A percentile compares a stretch with the other conserved stretches of the same genome.
These are phyloP conservation scores for Kluyveromyces sp. DNA, from an alignment of 1,139 yeast species.

Conservation along the genomic window DNA sequence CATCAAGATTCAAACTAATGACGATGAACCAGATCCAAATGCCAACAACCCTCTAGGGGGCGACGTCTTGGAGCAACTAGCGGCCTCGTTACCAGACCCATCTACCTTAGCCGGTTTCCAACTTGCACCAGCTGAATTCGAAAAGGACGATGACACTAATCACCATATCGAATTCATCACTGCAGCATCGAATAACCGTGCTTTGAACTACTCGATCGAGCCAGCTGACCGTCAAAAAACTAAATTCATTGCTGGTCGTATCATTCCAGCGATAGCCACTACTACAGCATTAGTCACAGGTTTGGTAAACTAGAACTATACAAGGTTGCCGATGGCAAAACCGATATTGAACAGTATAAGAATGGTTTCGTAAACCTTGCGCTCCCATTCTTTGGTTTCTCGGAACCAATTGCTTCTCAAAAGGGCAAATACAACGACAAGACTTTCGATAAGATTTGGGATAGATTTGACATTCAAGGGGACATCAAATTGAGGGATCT, in stretches of 20 bases:
- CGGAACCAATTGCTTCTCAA: slow-evolving; percentile 87
- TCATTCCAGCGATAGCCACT: slow-evolving; percentile 97
- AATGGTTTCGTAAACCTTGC: slow-evolving; percentile 94
- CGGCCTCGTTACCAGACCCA: slow-evolving; percentile 80
- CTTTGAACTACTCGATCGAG: slow-evolving; percentile 81
- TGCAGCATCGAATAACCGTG: slow-evolving; percentile 96
- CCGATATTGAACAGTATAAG: slow-evolving; percentile 78
- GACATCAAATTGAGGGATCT: slow-evolving; percentile 71
- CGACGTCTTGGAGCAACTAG: slow-evolving; percentile 51
- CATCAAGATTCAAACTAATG: slow-evolving; percentile 78
- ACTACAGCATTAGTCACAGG: slow-evolving; percentile 97
- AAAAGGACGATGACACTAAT: slow-evolving; percentile 94
- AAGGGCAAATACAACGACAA: slow-evolving; percentile 76
- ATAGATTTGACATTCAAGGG: slow-evolving; percentile 75
- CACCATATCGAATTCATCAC: slow-evolving; percentile 94
- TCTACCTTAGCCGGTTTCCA: slow-evolving; percentile 84
- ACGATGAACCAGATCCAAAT: slow-evolving; percentile 80
- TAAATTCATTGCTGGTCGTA: slow-evolving; percentile 84
- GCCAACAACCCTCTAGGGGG: slow-evolving; percentile 48
- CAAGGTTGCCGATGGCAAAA: slow-evolving; percentile 71
- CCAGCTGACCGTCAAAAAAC: slow-evolving; percentile 70
- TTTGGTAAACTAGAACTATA: slow-evolving; percentile 83
- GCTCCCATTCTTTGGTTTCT: slow-evolving; percentile 91
- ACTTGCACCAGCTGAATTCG: slow-evolving; percentile 82
- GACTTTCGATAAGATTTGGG: slow-evolving; percentile 88